Base-by-base conservation (phyloP, 345 rosid genomes). In the Corymbia maculata region DNA sequence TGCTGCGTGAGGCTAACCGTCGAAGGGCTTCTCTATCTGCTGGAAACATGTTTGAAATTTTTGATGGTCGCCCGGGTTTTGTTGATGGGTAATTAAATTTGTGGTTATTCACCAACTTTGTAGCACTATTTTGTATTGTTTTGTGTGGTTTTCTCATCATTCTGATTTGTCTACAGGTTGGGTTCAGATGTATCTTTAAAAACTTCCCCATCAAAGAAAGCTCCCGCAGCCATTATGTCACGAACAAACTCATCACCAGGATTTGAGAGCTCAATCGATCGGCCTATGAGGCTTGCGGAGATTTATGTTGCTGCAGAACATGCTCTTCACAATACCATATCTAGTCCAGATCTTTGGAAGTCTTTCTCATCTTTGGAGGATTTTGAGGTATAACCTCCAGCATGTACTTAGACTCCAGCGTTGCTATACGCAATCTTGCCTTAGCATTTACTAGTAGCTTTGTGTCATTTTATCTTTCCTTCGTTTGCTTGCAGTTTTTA, bases 281-380 rank as follows among this genome's bases (percentile, higher is more conserved):
- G 97, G 87, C 99, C 99, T 85, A 96, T 97, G 99, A 95, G 99
- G 91, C 97, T 97, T 89, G 97, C 99, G 30, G 99, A 98, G 92
- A 95, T 98, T 88, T 95, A 94, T 90, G 98, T 97, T 92, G 99
- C 99, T 32, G 96, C 99, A 88, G 98, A 98, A 93, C 95, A 94
- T 90, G 96, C 99, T 90, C 88, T 98, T 90, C 90, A 86, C 89
- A 92, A 89, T 86, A 95, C 98, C 91, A 95, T 98, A 87, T 95
- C 99, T 57, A 94, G 94, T 94, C 88, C 93, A 70, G 94, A 93
- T 79, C 92, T 98, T 75, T 91, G 89, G 93, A 95, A 96, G 91
- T 92, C 94, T 87, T 94, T 96, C 91, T 96, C 98, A 61, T 97
- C 99, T 89, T 87, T 93, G 51, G 93, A 94, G 88, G 97, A 96